Base-by-base conservation (phyloP, 495 filamentous ascomycete species). In the Hypoxylon fuscum region DNA sequence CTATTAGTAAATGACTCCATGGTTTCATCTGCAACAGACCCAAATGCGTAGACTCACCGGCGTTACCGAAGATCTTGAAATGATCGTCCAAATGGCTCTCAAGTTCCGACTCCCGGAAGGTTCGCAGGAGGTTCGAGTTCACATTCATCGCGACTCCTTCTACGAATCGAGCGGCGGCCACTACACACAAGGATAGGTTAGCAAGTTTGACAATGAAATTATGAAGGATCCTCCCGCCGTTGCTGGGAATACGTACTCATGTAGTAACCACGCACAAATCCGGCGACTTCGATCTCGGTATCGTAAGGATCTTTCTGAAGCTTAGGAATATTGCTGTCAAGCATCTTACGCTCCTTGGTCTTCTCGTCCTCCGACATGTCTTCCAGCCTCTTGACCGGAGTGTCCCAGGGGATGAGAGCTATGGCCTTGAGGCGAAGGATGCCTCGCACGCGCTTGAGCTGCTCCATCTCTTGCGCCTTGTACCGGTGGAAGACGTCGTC, bases 191-290 rank as follows among this genome's bases (percentile, higher is more conserved):
- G 14, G n/a, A 41, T 3, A 29, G n/a, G 27, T 66, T 42, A 66
- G 57, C 37, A 43, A 31, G 1, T 18, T 18, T 8, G 20, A n/a
- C 5, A 12, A 17, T n/a, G n/a, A n/a, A n/a, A n/a, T n/a, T n/a
- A n/a, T n/a, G n/a, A n/a, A n/a, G n/a, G n/a, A n/a, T n/a, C n/a
- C n/a, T n/a, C n/a, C n/a, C 15, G 15, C 35, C n/a, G 5, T 27
- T n/a, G 1, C 5, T 12, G 10, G 5, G 25, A 38, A 44, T n/a
- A 57, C 57, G 14, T 61, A 66, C 63, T 81, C 17, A 77, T 70
- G 40, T 85, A 85, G 58, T 85, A 84, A 0, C 78, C 83, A 0
- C 82, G 62, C 10, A 84, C 77, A 41, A 80, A 83, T 0, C 79
- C 75, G 0, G 77, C 77, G 8, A 84, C 77, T 10, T 69, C 68